phyloP scores from a whole-genome alignment of 2,329 filamentous ascomycete species.

The Aphanoascus verrucosus region DNA sequence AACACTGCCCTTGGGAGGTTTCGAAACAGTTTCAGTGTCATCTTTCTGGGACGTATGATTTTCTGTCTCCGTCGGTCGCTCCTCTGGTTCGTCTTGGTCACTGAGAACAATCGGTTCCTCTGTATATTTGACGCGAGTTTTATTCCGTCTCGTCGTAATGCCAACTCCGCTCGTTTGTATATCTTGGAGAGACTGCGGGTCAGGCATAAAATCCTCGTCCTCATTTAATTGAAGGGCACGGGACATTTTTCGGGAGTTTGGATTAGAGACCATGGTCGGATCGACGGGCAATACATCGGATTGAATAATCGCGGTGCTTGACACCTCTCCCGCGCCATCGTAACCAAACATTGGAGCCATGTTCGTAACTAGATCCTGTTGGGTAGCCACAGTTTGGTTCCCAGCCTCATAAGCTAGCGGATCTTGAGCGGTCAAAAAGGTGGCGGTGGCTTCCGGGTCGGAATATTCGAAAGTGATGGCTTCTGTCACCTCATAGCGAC shows the following conservation, averaged over 20 bases:
- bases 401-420: neutral
- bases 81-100: slow-evolving; percentile 4
- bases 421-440: neutral
- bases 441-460: slow-evolving; percentile 17
- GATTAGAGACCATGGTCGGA: neutral
- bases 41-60: neutral
- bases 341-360: neutral
- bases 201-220: slow-evolving; percentile 22
- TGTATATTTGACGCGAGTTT: slow-evolving; percentile 12
- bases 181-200: slow-evolving; percentile 12
- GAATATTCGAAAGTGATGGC: slow-evolving; percentile 28
- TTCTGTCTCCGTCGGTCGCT: neutral
- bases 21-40: neutral
- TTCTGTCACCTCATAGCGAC: slow-evolving; percentile 25
- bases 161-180: neutral
- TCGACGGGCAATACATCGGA: slow-evolving; percentile 17
- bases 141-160: slow-evolving; percentile 11
- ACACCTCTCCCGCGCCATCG: slow-evolving; percentile 1
- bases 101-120: slow-evolving; percentile 13
- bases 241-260: neutral
- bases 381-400: neutral
- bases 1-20: neutral
- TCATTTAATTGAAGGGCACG: slow-evolving; percentile 18
- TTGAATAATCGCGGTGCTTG: slow-evolving; percentile 6
- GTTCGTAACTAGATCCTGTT: neutral